Conservation (phyloP, 768 basidiomycete species). For the Plicaturopsis crispa region DNA sequence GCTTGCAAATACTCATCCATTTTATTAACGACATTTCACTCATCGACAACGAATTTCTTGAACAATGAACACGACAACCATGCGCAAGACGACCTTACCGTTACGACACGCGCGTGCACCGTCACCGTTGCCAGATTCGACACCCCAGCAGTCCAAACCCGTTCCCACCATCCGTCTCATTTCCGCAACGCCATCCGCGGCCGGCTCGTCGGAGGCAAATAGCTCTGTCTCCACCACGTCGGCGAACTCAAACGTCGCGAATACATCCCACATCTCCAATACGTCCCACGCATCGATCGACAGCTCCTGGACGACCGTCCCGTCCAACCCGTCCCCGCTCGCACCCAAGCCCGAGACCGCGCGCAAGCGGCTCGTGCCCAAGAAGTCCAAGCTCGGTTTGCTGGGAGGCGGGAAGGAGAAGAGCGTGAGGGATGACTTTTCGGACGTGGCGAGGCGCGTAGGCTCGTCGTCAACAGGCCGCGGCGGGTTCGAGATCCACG, state of each 20-base stretch:
- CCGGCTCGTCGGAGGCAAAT: constrained; percentile 24
- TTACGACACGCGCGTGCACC: not conserved
- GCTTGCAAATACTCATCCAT: too few relatives aligned
- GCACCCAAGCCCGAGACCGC: constrained; percentile 18
- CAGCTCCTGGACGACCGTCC: constrained; percentile 6
- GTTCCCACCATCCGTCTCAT: constrained; percentile 65
- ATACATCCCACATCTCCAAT: constrained; percentile 17
- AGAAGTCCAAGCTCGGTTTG: constrained; percentile 61
- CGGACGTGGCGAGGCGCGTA: constrained; percentile 51
- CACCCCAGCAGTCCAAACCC: not conserved
- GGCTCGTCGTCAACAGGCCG: constrained; percentile 25
- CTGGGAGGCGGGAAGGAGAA: constrained; percentile 22
- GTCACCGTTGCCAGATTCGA: not conserved
- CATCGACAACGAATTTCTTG: too few relatives aligned
- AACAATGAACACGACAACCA: not conserved
- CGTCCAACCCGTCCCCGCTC: constrained; percentile 25
- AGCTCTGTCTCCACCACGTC: constrained; percentile 16
- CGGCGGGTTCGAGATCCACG: constrained; percentile 60
- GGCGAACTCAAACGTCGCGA: too few relatives aligned
- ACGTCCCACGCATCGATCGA: constrained; percentile 15
- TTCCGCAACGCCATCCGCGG: constrained; percentile 55
- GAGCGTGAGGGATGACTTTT: constrained; percentile 39
- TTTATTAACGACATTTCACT: too few relatives aligned
- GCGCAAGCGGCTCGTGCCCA: constrained; percentile 55
- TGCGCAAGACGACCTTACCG: too few relatives aligned